phyloP scores from a whole-genome alignment of 2,329 filamentous ascomycete genomes.

The Colletotrichum tropicale region DNA sequence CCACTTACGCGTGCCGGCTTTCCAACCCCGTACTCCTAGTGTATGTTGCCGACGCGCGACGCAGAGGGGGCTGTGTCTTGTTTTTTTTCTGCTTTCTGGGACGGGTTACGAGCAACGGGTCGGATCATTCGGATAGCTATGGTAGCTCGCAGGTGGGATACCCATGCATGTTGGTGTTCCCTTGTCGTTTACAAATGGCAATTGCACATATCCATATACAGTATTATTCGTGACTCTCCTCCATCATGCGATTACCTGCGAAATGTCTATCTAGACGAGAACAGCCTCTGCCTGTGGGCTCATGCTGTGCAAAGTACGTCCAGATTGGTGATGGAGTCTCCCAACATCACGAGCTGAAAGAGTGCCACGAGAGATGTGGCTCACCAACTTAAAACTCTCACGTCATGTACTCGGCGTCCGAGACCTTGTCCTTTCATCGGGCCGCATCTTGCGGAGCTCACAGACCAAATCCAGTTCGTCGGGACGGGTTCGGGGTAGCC shows the following conservation, averaged over 20 bases:
- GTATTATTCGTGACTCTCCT: not conserved
- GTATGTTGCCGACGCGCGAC: not conserved
- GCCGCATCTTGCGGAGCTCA: not conserved
- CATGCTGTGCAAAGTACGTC: not conserved
- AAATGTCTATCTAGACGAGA: not conserved
- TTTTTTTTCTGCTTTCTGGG: not conserved
- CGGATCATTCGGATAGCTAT: constrained; percentile 18
- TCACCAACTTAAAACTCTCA: not conserved
- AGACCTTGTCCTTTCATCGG: not conserved
- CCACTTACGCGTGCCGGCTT: constrained; percentile 4
- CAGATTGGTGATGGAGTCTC: not conserved
- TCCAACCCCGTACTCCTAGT: not conserved
- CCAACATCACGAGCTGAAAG: not conserved
- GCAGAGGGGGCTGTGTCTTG: not conserved
- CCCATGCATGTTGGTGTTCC: constrained; percentile 13
- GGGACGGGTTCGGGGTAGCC: not conserved
- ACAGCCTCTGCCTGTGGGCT: not conserved
- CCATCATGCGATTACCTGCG: no score
- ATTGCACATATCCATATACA: constrained; percentile 7
- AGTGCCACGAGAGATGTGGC: not conserved
- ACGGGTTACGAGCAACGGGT: constrained; percentile 21
- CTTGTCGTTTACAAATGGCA: constrained; percentile 17
- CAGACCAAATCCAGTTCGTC: not conserved
- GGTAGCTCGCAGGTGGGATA: constrained; percentile 19
- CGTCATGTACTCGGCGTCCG: not conserved